Conservation (phyloP, 768 basidiomycete genomes). For the Suillus lakei region DNA sequence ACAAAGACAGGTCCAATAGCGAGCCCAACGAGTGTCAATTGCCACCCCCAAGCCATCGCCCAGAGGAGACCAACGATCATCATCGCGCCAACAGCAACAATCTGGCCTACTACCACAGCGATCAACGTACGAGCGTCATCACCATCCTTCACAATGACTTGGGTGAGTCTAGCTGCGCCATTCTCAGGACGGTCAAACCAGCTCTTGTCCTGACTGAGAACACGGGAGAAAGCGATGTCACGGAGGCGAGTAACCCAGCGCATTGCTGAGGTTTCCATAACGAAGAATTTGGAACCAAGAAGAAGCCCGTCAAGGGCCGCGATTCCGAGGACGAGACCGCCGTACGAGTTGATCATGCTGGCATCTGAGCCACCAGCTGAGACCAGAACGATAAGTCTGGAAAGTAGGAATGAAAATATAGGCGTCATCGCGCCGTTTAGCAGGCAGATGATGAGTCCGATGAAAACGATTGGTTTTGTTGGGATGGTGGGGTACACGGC, state of each 20-base stretch:
- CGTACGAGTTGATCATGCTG: slow-evolving; percentile 67
- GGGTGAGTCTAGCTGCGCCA: slow-evolving; percentile 63
- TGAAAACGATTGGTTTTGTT: slow-evolving; percentile 65
- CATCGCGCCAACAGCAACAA: slow-evolving; percentile 79
- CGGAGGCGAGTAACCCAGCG: slow-evolving; percentile 77
- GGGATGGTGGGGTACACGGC: slow-evolving; percentile 75
- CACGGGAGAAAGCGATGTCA: slow-evolving; percentile 51
- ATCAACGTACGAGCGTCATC: slow-evolving; percentile 87
- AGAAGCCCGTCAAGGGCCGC: slow-evolving; percentile 79
- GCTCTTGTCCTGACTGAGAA: slow-evolving; percentile 81
- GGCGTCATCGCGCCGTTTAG: slow-evolving; percentile 87
- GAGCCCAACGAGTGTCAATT: slow-evolving; percentile 88
- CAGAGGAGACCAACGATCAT: slow-evolving; percentile 83
- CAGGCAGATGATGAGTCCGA: slow-evolving; percentile 74
- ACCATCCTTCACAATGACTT: slow-evolving; percentile 83
- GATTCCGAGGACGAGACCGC: slow-evolving; percentile 72
- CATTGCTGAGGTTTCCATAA: slow-evolving; percentile 78
- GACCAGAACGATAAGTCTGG: slow-evolving; percentile 77
- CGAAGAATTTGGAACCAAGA: slow-evolving; percentile 75
- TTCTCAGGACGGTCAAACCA: slow-evolving; percentile 83
- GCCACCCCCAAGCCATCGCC: slow-evolving; percentile 90
- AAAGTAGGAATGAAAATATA: slow-evolving; percentile 89
- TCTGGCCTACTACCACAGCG: slow-evolving; percentile 71
- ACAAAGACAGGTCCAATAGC: slow-evolving; percentile 88
- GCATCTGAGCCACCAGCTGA: slow-evolving; percentile 71